Evolutionary conservation across 306 rosid genomes (phyloP), one percentile per base, ranked within the genome.

Genomic region (Macrotyloma uniflorum): DNA sequence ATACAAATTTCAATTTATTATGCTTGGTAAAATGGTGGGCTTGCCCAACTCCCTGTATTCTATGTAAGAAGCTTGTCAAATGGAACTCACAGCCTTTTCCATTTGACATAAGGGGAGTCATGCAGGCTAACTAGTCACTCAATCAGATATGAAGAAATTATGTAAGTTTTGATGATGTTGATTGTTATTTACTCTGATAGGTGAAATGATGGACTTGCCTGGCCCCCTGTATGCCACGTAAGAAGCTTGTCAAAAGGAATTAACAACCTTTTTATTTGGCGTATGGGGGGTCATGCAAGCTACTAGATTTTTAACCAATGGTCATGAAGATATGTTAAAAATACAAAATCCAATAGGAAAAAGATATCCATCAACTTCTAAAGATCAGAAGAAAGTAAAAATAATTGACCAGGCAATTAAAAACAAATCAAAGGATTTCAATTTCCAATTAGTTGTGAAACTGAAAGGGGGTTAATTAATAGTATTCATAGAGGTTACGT

Each of bases 141-240:
- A 50, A 18, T 50, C 4, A 8, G 12, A 18, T 7, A 7, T 3
- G 16, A 12, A 42, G 14, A 1, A 12, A 2, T 8, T 8, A 12
- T 42, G 16, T 3, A 42, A 42, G 5, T 11, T 42, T 42, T 42
- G 47, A 42, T 12, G 47, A 42, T 42, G 5, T 32, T 32, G 35
- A 32, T 32, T 3, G 35, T 32, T 32, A 32, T 32, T 32, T 32
- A 10, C 8, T 63, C 22, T 51, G 67, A 64, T 40, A 2, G 16
- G 2, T 15, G 36, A 30, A 65, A 23, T 46, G 47, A 73, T 50
- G 38, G 23, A 70, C 46, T 40, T 86, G 94, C 91, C 93, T 92
- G 94, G 93, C 91, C 88, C 94, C 94, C 93, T 92, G 91, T 67
- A 92, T 87, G 94, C 93, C 97, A 92, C 84, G 6, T 92, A 85